A percentile compares a stretch with the other conserved stretches of the same genome.
Conservation (phyloP, 2,329 filamentous ascomycete species). For the Trichoderma sp. region DNA sequence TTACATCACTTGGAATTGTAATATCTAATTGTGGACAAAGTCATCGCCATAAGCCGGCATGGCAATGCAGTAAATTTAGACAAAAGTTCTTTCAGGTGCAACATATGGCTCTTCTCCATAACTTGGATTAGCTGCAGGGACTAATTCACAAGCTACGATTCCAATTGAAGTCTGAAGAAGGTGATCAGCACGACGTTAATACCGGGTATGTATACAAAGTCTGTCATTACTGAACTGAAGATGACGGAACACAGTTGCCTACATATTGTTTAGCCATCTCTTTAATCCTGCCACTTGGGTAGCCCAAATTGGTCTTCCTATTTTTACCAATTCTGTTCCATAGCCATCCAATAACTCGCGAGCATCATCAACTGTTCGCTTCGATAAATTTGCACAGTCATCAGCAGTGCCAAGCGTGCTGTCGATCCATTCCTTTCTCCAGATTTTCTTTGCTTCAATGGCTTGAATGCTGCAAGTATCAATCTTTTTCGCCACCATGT, state of each 20-base stretch:
- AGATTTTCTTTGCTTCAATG: neutral
- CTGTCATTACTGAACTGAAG: neutral
- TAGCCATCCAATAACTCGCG: neutral
- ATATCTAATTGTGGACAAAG: neutral
- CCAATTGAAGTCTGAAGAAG: neutral
- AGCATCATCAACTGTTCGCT: neutral
- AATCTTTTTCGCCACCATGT: neutral
- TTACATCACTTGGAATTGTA: neutral
- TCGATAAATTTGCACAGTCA: neutral
- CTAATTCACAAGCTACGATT: neutral
- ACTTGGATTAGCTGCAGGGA: neutral
- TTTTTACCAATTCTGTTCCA: neutral
- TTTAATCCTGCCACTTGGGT: neutral
- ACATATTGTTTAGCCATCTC: neutral
- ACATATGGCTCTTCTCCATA: neutral
- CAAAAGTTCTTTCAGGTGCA: neutral
- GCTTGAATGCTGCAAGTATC: neutral
- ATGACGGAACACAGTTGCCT: neutral
- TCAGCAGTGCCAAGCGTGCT: neutral
- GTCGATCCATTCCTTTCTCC: neutral
- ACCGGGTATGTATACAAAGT: neutral
- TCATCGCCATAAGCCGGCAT: neutral
- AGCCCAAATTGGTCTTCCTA: neutral
- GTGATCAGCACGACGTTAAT: neutral
- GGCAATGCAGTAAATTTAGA: neutral